Evolutionary conservation across 371 early-diverging fungal species (phyloP).

Genomic region (Funneliformis caledonium): DNA sequence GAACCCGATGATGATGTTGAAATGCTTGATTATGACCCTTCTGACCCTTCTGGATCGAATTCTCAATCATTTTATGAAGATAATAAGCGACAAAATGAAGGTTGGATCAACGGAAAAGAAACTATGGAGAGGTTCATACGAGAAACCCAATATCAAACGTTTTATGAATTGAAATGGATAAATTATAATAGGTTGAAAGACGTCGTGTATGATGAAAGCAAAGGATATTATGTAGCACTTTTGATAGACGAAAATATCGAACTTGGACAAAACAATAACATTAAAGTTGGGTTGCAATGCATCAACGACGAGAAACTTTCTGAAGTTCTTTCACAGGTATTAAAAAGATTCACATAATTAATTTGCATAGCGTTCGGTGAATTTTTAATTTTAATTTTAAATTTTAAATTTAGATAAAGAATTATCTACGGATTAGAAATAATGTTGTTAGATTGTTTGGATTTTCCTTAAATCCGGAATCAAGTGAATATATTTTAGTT

Average conservation of each 20-base stretch:
- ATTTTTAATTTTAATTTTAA: not conserved
- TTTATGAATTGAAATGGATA: not conserved
- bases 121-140: too few species aligned
- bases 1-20: too few species aligned
- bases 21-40: too few species aligned
- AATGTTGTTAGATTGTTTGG: not conserved
- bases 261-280: too few species aligned
- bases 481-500: not conserved
- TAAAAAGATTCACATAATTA: not conserved
- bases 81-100: too few species aligned
- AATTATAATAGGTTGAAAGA: not conserved
- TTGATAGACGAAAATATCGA: not conserved
- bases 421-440: not conserved
- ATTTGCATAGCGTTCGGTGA: not conserved
- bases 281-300: not conserved
- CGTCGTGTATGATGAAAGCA: not conserved
- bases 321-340: not conserved
- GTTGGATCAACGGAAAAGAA: too few species aligned
- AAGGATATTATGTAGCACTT: not conserved
- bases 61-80: too few species aligned
- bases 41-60: too few species aligned
- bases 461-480: not conserved
- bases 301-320: not conserved
- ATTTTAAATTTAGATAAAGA: not conserved
- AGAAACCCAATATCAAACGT: too few species aligned